Base-by-base conservation (phyloP, 805 yeast genomes). In the Yarrowia sp. region DNA sequence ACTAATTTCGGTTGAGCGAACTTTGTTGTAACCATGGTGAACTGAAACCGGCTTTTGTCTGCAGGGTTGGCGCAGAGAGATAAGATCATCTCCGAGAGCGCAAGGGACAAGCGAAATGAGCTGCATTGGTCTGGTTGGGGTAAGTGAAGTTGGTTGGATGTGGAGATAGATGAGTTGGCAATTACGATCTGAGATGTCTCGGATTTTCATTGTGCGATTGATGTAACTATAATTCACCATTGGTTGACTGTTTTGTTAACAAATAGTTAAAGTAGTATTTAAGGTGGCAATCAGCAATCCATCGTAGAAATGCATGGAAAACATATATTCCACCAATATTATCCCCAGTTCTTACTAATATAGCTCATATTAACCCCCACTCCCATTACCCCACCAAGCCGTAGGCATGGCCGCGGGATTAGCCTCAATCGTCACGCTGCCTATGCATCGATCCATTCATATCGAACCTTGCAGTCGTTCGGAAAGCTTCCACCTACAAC, bases 401-500 rank as follows among this genome's bases (percentile, higher is more conserved):
- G 14, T 43, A 18, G 48, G 48, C 7, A 6, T 8, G 13, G 10
- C 36, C 22, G 17, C 14, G 38, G 32, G 32, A 32, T 48, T 33
- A 15, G 32, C 41, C 35, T 48, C 55, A 48, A 17, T 48, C 6
- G 9, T 35, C 31, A 10, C 35, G 28, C 11, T 18, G 22, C 10
- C 22, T 17, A 48, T 48, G 55, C 55, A 48, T 14, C 41, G 55
- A 48, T 35, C 31, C 41, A 48, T 35, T 22, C 28, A 22, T 48
- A 48, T 48, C 55, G 41, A 48, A 35, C 41, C 41, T 48, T 47
- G 39, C 55, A 35, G 39, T 35, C 50, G 9, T 45, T 45, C 50
- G n/a, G 36, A n/a, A 35, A 6, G 41, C 32, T 35, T 48, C 55
- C 55, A 48, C 32, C 14, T 48, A n/a, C 50, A n/a, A n/a, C 18